Evolutionary conservation across 1,284 basidiomycete species (phyloP).

Genomic region (Pseudozyma thailandica): DNA sequence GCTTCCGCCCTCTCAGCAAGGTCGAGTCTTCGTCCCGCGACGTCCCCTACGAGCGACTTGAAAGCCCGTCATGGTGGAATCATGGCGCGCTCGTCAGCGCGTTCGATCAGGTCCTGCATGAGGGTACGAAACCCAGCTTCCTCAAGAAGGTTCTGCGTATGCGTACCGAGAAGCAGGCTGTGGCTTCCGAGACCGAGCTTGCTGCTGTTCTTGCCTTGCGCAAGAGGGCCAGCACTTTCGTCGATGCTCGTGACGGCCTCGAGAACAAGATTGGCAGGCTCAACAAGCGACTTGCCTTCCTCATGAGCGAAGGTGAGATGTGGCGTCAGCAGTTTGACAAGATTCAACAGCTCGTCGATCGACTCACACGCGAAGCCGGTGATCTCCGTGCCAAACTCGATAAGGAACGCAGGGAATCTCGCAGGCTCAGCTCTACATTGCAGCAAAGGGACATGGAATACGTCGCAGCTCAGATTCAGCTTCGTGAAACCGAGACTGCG

Average conservation of each 20-base stretch:
- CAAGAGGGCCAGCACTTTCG: constrained; percentile 87
- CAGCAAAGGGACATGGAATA: constrained; percentile 61
- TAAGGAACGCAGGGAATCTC: constrained; percentile 86
- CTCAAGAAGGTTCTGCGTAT: constrained; percentile 55
- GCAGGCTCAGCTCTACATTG: constrained; percentile 73
- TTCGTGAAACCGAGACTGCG: constrained; percentile 59
- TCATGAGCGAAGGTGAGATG: constrained; percentile 87
- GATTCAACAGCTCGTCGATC: constrained; percentile 86
- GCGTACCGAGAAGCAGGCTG: constrained; percentile 43
- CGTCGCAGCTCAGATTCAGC: constrained; percentile 56
- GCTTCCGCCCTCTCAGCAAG: constrained; percentile 71
- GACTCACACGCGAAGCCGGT: constrained; percentile 81
- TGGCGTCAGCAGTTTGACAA: constrained; percentile 90
- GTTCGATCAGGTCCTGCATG: constrained; percentile 78
- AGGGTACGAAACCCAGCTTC: constrained; percentile 53
- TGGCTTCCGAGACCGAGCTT: constrained; percentile 54
- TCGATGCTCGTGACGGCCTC: constrained; percentile 77
- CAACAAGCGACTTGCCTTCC: constrained; percentile 80
- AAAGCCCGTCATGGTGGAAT: constrained; percentile 91
- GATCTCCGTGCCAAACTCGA: constrained; percentile 83
- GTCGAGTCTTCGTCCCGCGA: constrained; percentile 83
- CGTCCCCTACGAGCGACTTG: constrained; percentile 82
- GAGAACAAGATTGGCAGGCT: constrained; percentile 78
- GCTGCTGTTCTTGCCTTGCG: constrained; percentile 58
- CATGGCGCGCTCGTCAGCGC: constrained; percentile 86